Evolutionary conservation across 2,329 filamentous ascomycete species (phyloP).

Genomic region (Fragosphaeria purpurea): DNA sequence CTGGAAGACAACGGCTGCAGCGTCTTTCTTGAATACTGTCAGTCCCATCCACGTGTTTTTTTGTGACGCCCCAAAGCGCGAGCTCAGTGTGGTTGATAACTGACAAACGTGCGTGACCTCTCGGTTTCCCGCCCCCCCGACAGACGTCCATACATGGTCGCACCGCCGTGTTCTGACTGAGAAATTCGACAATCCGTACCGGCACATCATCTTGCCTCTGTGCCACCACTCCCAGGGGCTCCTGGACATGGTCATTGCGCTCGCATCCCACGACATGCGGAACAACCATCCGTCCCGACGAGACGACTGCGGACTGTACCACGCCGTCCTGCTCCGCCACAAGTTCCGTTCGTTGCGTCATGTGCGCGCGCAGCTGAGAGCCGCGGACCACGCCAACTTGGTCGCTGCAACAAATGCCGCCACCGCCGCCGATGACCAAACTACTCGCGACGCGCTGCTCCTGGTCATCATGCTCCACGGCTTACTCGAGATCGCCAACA

Average conservation of each 20-base stretch:
- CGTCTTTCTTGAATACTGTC: conserved; percentile 3
- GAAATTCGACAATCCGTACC: conserved; percentile 1
- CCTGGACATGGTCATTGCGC: conserved; percentile 3
- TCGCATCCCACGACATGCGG: conserved; percentile 4
- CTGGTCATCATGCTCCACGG: conserved; percentile 1
- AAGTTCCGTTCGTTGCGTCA: conserved; percentile 1
- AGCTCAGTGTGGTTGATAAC: background rate
- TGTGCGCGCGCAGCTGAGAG: background rate
- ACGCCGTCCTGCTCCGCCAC: background rate
- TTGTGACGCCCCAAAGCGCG: too few relatives aligned
- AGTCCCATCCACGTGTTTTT: background rate
- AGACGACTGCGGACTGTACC: background rate
- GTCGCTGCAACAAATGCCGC: background rate
- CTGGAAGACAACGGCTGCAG: background rate
- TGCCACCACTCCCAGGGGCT: background rate
- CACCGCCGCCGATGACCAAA: background rate
- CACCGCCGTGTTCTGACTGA: background rate
- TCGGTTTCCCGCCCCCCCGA: too few relatives aligned
- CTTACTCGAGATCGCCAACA: conserved; percentile 1
- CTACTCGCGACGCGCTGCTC: background rate
- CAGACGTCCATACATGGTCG: conserved; percentile 1
- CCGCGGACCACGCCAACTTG: background rate
- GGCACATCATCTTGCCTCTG: background rate
- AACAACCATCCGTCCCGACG: background rate
- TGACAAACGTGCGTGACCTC: background rate